phyloP scores from a whole-genome alignment of 2,329 filamentous ascomycete genomes.

The Aaosphaeria pasadenensis region DNA sequence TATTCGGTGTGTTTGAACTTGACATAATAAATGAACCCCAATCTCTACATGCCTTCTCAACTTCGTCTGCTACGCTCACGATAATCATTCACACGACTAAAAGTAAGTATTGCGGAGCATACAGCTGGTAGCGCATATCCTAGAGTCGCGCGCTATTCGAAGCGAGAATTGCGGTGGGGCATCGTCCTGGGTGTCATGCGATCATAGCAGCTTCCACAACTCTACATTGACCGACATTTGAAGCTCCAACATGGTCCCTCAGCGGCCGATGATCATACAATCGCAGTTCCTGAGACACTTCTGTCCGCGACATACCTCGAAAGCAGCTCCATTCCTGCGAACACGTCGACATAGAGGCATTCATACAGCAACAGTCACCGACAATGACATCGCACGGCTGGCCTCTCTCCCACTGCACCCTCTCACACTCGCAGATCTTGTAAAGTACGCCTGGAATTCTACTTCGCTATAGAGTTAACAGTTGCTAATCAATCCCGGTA shows the following conservation, averaged over 20 bases:
- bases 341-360: conserved; percentile 16
- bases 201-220: too few species aligned
- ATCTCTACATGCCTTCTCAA: too few species aligned
- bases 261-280: conserved; percentile 34
- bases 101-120: too few species aligned
- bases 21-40: too few species aligned
- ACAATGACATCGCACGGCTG: conserved; percentile 75
- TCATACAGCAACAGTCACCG: conserved; percentile 49
- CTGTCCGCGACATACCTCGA: conserved; percentile 22
- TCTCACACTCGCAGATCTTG: conserved; percentile 81
- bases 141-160: too few species aligned
- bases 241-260: conserved; percentile 3
- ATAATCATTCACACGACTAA: too few species aligned
- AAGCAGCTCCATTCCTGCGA: conserved; percentile 11
- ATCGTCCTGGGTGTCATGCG: too few species aligned
- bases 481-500: conserved; percentile 9
- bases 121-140: too few species aligned
- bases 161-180: too few species aligned
- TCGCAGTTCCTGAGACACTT: conserved; percentile 33
- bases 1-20: too few species aligned
- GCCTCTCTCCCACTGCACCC: conserved; percentile 76
- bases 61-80: too few species aligned
- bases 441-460: conserved; percentile 59
- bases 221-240: too few species aligned
- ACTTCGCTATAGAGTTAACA: background rate